Conservation (phyloP, 2,329 filamentous ascomycete species). For the Colletotrichum viniferum region DNA sequence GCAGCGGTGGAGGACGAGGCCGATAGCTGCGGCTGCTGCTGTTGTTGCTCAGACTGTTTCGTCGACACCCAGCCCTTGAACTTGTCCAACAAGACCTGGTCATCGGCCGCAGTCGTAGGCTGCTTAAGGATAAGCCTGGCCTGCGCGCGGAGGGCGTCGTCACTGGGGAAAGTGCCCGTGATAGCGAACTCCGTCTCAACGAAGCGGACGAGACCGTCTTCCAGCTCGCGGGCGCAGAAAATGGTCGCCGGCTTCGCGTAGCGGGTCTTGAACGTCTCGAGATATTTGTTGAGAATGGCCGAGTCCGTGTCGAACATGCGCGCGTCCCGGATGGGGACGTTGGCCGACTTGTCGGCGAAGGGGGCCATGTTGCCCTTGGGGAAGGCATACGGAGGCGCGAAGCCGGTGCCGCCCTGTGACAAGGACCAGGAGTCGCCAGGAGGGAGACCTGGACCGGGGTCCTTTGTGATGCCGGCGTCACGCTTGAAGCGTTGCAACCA, state of each 20-base stretch:
- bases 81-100: slow-evolving; percentile 53
- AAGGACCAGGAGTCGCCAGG: slow-evolving; percentile 47
- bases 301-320: slow-evolving; percentile 48
- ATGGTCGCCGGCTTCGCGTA: slow-evolving; percentile 52
- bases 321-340: slow-evolving; percentile 36
- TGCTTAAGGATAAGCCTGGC: slow-evolving; percentile 53
- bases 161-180: slow-evolving; percentile 48
- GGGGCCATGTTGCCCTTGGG: slow-evolving; percentile 39
- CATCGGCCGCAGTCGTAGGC: slow-evolving; percentile 57
- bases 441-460: slow-evolving; percentile 55
- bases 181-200: slow-evolving; percentile 44
- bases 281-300: slow-evolving; percentile 51
- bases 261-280: slow-evolving; percentile 47
- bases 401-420: slow-evolving; percentile 56
- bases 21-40: not conserved
- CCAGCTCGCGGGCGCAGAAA: slow-evolving; percentile 64
- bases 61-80: slow-evolving; percentile 53
- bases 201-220: slow-evolving; percentile 55
- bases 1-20: not conserved
- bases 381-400: slow-evolving; percentile 58
- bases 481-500: slow-evolving; percentile 69
- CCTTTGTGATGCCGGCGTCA: slow-evolving; percentile 55
- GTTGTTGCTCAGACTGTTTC: slow-evolving; percentile 21
- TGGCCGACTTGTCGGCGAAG: slow-evolving; percentile 23
- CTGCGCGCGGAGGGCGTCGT: slow-evolving; percentile 49